Conservation (phyloP, 192 early-diverging fungal species). For the Coemansia sp. region DNA sequence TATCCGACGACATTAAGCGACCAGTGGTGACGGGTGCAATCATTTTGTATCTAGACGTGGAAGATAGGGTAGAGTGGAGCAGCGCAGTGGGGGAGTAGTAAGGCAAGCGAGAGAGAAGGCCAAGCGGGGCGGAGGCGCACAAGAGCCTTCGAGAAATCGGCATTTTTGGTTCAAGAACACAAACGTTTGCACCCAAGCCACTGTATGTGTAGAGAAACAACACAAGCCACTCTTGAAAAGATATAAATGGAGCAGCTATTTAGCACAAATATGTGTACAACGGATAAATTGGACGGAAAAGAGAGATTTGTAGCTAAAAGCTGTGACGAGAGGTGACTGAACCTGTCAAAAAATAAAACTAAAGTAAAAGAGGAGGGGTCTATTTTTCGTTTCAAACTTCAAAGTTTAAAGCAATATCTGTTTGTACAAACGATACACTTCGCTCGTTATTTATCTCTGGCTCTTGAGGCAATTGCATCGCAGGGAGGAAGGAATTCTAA, state of each 20-base stretch:
- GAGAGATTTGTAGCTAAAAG: not conserved
- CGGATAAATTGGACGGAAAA: not conserved
- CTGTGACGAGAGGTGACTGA: not conserved
- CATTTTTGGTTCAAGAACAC: not conserved
- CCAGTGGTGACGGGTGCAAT: not conserved
- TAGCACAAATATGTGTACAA: not conserved
- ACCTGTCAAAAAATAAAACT: no score
- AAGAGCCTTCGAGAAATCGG: constrained; percentile 4
- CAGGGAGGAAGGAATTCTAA: no score
- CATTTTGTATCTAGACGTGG: not conserved
- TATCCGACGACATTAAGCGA: constrained; percentile 1
- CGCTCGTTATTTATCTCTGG: no score
- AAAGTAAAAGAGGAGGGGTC: no score
- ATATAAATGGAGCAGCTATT: not conserved
- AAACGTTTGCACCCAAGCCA: not conserved
- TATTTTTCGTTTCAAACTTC: no score
- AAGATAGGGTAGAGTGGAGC: not conserved
- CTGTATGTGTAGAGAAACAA: not conserved
- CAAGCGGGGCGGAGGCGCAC: not conserved
- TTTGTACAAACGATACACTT: no score
- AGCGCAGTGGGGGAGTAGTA: not conserved
- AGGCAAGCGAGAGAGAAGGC: not conserved
- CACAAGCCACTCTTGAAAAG: not conserved
- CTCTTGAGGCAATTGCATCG: no score
- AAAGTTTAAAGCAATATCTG: no score